Evolutionary conservation across 2,329 filamentous ascomycete species (phyloP).

Genomic region (Cordyceps javanica): DNA sequence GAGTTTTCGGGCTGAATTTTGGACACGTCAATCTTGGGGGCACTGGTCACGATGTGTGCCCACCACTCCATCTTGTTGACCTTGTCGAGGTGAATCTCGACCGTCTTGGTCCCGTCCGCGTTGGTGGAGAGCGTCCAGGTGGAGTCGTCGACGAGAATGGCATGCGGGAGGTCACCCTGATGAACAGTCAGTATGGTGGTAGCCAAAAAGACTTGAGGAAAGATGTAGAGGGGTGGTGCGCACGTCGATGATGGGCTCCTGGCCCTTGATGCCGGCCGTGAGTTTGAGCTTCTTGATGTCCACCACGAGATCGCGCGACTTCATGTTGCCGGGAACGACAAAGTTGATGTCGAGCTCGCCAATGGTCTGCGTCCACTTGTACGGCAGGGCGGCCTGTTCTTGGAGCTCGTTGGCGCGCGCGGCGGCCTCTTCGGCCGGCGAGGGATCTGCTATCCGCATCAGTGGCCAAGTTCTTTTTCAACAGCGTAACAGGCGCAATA

Average conservation of each 20-base stretch:
- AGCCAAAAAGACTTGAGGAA: too few species aligned
- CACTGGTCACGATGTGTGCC: constrained; percentile 80
- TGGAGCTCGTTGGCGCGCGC: constrained; percentile 66
- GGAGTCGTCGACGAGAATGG: constrained; percentile 76
- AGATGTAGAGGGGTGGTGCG: constrained; percentile 18
- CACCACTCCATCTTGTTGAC: constrained; percentile 98
- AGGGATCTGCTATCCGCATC: constrained; percentile 37
- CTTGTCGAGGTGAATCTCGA: constrained; percentile 90
- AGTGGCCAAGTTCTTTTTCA: background rate
- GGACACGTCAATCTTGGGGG: constrained; percentile 87
- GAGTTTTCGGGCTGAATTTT: constrained; percentile 93
- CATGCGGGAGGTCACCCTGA: constrained; percentile 80
- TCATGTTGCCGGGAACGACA: constrained; percentile 72
- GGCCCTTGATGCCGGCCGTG: constrained; percentile 78
- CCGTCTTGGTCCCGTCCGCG: constrained; percentile 57
- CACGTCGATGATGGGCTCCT: constrained; percentile 78
- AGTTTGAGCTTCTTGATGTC: constrained; percentile 75
- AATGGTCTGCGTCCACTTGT: constrained; percentile 97
- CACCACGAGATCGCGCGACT: constrained; percentile 76
- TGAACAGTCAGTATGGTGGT: constrained; percentile 11
- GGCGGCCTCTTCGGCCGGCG: constrained; percentile 51
- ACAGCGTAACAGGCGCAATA: background rate
- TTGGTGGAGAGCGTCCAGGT: constrained; percentile 85
- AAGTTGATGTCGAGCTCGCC: constrained; percentile 77
- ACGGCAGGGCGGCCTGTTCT: constrained; percentile 83